These are phyloP conservation scores for Polygonum maritimum DNA, from an alignment of 148 eudicot genomes.

Conservation along the genomic window DNA sequence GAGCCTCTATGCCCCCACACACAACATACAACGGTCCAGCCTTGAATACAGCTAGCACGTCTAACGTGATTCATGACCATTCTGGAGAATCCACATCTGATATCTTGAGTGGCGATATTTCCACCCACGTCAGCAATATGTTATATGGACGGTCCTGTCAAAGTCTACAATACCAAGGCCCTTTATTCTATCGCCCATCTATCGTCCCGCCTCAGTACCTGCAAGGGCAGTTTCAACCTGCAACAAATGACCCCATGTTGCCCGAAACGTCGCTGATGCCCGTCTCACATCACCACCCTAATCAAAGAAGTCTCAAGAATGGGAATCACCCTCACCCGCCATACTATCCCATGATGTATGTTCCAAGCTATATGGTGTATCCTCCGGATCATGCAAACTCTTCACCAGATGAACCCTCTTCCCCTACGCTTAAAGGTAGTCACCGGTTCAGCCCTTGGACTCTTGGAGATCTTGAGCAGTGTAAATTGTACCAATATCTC, in stretches of 20 bases:
- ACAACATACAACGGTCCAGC: neutral
- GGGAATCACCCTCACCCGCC: neutral
- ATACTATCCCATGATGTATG: slow-evolving; percentile 7
- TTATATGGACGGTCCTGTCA: slow-evolving; percentile 52
- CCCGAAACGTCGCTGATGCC: slow-evolving; percentile 25
- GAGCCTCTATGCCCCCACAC: slow-evolving; percentile 10
- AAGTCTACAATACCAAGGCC: slow-evolving; percentile 22
- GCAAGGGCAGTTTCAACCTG: slow-evolving; percentile 25
- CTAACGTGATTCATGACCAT: slow-evolving; percentile 4
- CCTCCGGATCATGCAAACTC: slow-evolving; percentile 22
- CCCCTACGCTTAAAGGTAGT: slow-evolving; percentile 28
- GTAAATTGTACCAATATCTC: neutral
- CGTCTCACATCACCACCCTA: slow-evolving; percentile 29
- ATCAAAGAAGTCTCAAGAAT: slow-evolving; percentile 21
- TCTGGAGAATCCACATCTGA: slow-evolving; percentile 31
- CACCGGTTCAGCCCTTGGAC: neutral
- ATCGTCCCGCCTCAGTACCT: slow-evolving; percentile 27
- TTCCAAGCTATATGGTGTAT: slow-evolving; percentile 30
- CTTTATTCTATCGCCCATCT: slow-evolving; percentile 23
- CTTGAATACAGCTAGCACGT: too few relatives aligned
- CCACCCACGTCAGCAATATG: slow-evolving; percentile 47
- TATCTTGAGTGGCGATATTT: slow-evolving; percentile 44
- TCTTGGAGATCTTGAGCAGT: neutral
- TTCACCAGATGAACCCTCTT: slow-evolving; percentile 32
- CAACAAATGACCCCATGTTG: slow-evolving; percentile 8